A percentile compares a stretch with the other conserved stretches of the same genome.
phyloP scores from a whole-genome alignment of 768 basidiomycete species.

The Rubroboletus satanas region DNA sequence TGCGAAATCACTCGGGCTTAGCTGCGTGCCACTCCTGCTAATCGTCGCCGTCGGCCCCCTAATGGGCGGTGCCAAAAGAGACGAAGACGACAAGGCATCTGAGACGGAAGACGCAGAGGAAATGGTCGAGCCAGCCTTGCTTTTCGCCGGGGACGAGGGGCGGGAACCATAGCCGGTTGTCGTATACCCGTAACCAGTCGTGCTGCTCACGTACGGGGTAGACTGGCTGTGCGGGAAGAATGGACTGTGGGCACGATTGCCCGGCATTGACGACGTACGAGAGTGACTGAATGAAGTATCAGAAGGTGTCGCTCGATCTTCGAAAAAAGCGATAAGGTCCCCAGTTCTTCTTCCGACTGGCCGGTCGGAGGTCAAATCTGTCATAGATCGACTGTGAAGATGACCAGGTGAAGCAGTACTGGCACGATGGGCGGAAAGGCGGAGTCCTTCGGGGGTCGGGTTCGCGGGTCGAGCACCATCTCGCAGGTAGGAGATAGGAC shows the following conservation, averaged over 20 bases:
- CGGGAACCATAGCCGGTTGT: slow-evolving; percentile 39
- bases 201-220: slow-evolving; percentile 37
- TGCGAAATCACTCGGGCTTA: slow-evolving; percentile 35
- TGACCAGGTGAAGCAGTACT: slow-evolving; percentile 36
- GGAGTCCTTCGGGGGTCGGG: slow-evolving; percentile 43
- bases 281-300: slow-evolving; percentile 41
- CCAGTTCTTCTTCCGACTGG: slow-evolving; percentile 54
- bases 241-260: slow-evolving; percentile 29
- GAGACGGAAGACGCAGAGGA: slow-evolving; percentile 26
- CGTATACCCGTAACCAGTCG: slow-evolving; percentile 35
- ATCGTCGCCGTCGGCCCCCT: slow-evolving; percentile 29
- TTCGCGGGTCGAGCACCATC: slow-evolving; percentile 32
- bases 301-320: slow-evolving; percentile 45
- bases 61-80: slow-evolving; percentile 48
- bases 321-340: slow-evolving; percentile 74
- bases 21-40: slow-evolving; percentile 30
- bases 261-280: slow-evolving; percentile 52
- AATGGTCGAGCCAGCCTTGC: slow-evolving; percentile 32
- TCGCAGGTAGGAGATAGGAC: slow-evolving; percentile 49
- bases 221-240: slow-evolving; percentile 35
- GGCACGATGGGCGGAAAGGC: slow-evolving; percentile 44
- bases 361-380: slow-evolving; percentile 50
- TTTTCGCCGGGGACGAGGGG: slow-evolving; percentile 47
- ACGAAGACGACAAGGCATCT: slow-evolving; percentile 33
- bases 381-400: slow-evolving; percentile 52